These are phyloP conservation scores for Hsuehochloa calcarea DNA, from an alignment of 176 grass and related monocot species.

Conservation along the genomic window DNA sequence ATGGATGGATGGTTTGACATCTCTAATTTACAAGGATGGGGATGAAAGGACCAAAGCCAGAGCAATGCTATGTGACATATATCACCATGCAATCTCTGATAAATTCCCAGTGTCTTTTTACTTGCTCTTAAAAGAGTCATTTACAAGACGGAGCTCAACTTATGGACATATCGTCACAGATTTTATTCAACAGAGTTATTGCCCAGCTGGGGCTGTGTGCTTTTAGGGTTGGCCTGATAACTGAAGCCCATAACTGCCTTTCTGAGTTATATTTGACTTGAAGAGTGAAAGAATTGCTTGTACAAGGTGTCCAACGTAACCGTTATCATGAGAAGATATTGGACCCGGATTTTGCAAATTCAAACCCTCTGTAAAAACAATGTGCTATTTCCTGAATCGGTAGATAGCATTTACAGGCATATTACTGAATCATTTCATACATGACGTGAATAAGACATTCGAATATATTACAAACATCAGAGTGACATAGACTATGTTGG, in stretches of 20 bases:
- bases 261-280: constrained; percentile 66
- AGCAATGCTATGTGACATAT: constrained; percentile 95
- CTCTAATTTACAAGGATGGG: constrained; percentile 60
- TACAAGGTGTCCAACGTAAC: constrained; percentile 62
- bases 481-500: too few relatives aligned
- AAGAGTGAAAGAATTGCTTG: constrained; percentile 87
- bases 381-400: too few relatives aligned
- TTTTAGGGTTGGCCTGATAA: constrained; percentile 69
- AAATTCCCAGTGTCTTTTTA: constrained; percentile 61
- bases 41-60: constrained; percentile 91
- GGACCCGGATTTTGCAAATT: too few relatives aligned
- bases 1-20: constrained; percentile 72
- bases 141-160: constrained; percentile 85
- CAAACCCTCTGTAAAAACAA: too few relatives aligned
- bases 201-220: constrained; percentile 68
- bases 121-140: constrained; percentile 75
- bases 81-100: constrained; percentile 77
- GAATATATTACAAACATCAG: too few relatives aligned
- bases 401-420: too few relatives aligned
- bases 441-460: too few relatives aligned
- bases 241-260: constrained; percentile 59
- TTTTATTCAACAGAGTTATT: constrained; percentile 76
- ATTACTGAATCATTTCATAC: too few relatives aligned
- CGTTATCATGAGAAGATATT: constrained; percentile 80
- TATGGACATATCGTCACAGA: constrained; percentile 79